Conservation (phyloP, 2,329 filamentous ascomycete genomes). For the Hirsutella minnesotensis region DNA sequence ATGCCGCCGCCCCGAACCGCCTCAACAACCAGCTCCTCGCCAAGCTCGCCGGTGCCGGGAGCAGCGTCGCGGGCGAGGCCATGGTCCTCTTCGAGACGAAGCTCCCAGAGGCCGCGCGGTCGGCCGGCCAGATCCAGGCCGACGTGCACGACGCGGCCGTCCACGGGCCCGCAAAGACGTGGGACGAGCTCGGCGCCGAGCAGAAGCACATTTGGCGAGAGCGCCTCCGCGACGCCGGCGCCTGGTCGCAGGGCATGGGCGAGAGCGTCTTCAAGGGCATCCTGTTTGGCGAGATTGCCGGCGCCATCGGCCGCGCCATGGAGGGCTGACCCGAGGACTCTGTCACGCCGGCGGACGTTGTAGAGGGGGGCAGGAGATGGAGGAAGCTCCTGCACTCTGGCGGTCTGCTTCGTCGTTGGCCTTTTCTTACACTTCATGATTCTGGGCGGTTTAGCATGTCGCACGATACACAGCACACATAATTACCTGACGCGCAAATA, state of each 20-base stretch:
- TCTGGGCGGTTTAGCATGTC: not conserved
- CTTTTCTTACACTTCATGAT: not conserved
- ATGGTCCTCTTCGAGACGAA: conserved; percentile 4
- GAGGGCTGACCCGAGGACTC: conserved; percentile 19
- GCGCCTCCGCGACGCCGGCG: conserved; percentile 55
- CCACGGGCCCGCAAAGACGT: conserved; percentile 45
- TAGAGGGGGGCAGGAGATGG: no score
- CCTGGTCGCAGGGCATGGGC: conserved; percentile 71
- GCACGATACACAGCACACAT: not conserved
- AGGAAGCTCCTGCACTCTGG: no score
- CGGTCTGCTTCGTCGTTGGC: no score
- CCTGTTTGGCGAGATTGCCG: conserved; percentile 63
- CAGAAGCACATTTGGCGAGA: conserved; percentile 60
- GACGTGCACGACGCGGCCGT: conserved; percentile 33
- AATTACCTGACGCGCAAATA: no score
- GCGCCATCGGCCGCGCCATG: conserved; percentile 42
- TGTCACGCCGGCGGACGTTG: not conserved
- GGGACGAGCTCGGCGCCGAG: conserved; percentile 56
- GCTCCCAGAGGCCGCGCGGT: conserved; percentile 7
- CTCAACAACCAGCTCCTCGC: conserved; percentile 19
- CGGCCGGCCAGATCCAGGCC: conserved; percentile 20
- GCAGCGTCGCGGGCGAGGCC: conserved; percentile 21
- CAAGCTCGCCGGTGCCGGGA: conserved; percentile 23
- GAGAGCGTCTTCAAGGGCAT: conserved; percentile 67
- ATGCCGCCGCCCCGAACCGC: conserved; percentile 5